Evolutionary conservation across 2,329 filamentous ascomycete genomes (phyloP), one percentile per base, ranked within the genome.

Genomic region (Drechslera avenae): DNA sequence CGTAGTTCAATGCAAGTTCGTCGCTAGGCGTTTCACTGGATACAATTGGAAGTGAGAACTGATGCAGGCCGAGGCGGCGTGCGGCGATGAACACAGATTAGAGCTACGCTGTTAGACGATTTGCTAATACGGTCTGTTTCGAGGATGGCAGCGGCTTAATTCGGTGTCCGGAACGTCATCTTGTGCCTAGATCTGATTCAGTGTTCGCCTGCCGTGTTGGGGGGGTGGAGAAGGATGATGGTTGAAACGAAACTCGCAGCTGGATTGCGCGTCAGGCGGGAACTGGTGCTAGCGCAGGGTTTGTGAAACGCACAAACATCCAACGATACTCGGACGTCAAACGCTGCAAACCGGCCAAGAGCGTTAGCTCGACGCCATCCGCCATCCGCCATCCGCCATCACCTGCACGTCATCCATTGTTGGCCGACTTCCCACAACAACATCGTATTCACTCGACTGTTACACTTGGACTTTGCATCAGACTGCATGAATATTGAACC

Each of bases 1-100:
- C 83, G 14, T 84, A 7, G n/a, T 19, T 6, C n/a, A 5, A 1
- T 18, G 2, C 3, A 4, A 33, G 31, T 42, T 17, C 14, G 19
- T 40, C 33, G 12, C 43, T 23, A 7, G 21, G 21, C 21, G 21
- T 2, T 23, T 23, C 21, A 2, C 21, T 39, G 26, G 26, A 28
- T 28, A 28, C 10, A 10, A 8, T 12, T 28, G 26, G 2, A 5
- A 28, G 2, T 8, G 26, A 28, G 26, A 10, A 2, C 12, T 28
- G 8, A 28, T 28, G 9, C 9, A 28, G 26, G 9, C 10, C 12
- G 26, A 28, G 26, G 10, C 12, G 7, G 10, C 26, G 9, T 13
- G 10, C 9, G 7, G 7, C 7, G 9, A 9, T 28, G 26, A 8
- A 12, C 9, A 12, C 26, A 12, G 26, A 9, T 28, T 9, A 28